Evolutionary conservation across 148 eudicot genomes (phyloP).

Genomic region (Amaranthus cruentus): DNA sequence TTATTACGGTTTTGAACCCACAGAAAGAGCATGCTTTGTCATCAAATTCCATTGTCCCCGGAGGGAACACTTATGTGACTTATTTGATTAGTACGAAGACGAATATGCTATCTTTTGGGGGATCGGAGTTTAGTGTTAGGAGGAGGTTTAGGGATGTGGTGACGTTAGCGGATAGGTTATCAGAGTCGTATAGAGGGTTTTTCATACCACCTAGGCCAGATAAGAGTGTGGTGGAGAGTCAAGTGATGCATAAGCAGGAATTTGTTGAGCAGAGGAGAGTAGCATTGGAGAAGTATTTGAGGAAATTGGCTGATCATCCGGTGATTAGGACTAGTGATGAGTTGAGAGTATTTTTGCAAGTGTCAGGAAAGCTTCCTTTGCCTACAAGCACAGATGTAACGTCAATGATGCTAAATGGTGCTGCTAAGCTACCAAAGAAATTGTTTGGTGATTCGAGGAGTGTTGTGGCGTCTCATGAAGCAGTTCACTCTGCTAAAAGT

Average conservation of each 20-base stretch:
- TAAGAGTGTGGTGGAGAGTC: slow-evolving; percentile 80
- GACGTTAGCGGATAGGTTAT: slow-evolving; percentile 69
- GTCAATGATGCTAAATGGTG: slow-evolving; percentile 84
- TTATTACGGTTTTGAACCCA: slow-evolving; percentile 58
- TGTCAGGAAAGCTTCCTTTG: slow-evolving; percentile 77
- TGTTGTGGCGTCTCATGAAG: slow-evolving; percentile 55
- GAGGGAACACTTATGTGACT: slow-evolving; percentile 56
- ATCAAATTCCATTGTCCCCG: slow-evolving; percentile 71
- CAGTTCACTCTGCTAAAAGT: slow-evolving; percentile 78
- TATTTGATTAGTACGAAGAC: slow-evolving; percentile 68
- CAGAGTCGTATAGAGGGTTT: slow-evolving; percentile 67
- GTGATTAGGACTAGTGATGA: slow-evolving; percentile 72
- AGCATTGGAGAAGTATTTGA: slow-evolving; percentile 75
- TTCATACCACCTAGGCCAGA: slow-evolving; percentile 84
- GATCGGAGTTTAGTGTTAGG: slow-evolving; percentile 55
- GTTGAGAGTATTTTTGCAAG: slow-evolving; percentile 81
- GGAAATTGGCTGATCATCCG: slow-evolving; percentile 64
- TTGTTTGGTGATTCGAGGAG: slow-evolving; percentile 60
- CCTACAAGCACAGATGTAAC: slow-evolving; percentile 63
- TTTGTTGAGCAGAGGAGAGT: slow-evolving; percentile 84
- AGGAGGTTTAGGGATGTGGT: slow-evolving; percentile 85
- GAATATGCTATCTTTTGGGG: slow-evolving; percentile 51
- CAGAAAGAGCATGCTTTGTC: slow-evolving; percentile 63
- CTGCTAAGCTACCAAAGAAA: slow-evolving; percentile 71
- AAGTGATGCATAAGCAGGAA: slow-evolving; percentile 96